Conservation (phyloP, 331 rosid species). For the Rhamnella rubrinervis region DNA sequence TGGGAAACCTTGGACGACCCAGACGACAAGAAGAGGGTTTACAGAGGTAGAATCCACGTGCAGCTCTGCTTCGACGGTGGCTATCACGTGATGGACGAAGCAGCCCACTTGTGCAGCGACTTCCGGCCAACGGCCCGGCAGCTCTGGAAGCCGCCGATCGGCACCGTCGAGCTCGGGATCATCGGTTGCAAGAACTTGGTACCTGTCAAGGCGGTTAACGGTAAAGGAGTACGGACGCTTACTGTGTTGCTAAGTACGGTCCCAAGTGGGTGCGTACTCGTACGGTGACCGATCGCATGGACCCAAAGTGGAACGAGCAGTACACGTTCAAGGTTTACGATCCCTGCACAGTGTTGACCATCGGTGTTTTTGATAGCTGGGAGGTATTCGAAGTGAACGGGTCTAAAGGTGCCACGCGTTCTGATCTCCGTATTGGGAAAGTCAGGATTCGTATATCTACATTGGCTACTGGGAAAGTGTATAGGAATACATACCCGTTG, state of each 20-base stretch:
- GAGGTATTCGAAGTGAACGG: slow-evolving; percentile 27
- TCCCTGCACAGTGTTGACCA: slow-evolving; percentile 73
- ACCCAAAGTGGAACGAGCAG: slow-evolving; percentile 94
- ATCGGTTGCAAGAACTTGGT: slow-evolving; percentile 59
- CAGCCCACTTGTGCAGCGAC: slow-evolving; percentile 75
- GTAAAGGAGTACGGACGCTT: slow-evolving; percentile 64
- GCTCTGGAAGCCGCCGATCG: slow-evolving; percentile 80
- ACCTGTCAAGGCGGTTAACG: slow-evolving; percentile 63
- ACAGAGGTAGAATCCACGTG: slow-evolving; percentile 63
- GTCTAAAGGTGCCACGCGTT: slow-evolving; percentile 26
- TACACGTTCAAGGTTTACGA: slow-evolving; percentile 88
- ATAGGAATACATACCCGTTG: slow-evolving; percentile 60
- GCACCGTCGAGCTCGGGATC: slow-evolving; percentile 71
- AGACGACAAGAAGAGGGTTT: slow-evolving; percentile 29
- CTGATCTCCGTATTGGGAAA: slow-evolving; percentile 64
- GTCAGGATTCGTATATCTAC: slow-evolving; percentile 70
- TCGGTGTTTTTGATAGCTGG: slow-evolving; percentile 74
- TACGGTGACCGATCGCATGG: slow-evolving; percentile 59
- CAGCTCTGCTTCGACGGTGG: slow-evolving; percentile 87
- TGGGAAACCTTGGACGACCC: slow-evolving; percentile 61
- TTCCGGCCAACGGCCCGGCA: slow-evolving; percentile 90
- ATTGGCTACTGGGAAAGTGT: slow-evolving; percentile 57
- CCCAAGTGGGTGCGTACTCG: slow-evolving; percentile 79
- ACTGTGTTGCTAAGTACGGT: slow-evolving; percentile 86
- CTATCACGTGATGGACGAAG: slow-evolving; percentile 94